Base-by-base conservation (phyloP, 495 filamentous ascomycete genomes). In the Aspergillus cavernicola region DNA sequence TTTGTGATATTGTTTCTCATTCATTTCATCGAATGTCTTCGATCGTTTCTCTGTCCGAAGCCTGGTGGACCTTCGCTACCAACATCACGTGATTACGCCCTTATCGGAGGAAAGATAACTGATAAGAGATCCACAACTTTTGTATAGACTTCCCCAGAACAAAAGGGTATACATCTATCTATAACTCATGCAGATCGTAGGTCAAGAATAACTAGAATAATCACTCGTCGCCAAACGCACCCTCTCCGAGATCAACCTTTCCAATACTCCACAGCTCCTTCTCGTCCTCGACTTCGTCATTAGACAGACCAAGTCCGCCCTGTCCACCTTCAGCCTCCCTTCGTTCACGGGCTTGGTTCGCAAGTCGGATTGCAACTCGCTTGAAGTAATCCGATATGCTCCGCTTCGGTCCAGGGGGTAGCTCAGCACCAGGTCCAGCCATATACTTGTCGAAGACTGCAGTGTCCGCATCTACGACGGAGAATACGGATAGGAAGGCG, bases 321-420 rank as follows among this genome's bases (percentile, higher is more conserved):
- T 85, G 80, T 6, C 92, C 93, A 43, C 90, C 91, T 66, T 95
- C 89, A 7, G 95, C 95, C 60, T 95, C 89, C 62, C 79, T 87
- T 60, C 92, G 78, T 67, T 97, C 93, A 55, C 89, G 78, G 0
- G 90, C 89, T 66, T 96, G 93, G 47, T 70, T 80, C 2, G 85
- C 92, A 16, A 97, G 70, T 59, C 91, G 79, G 50, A 95, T 67
- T 12, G 88, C 89, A 37, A 97, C 85, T 13, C 95, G 79, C 77
- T 96, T 96, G 73, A 97, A 97, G 72, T 98, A 98, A 61, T 98
- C 93, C 38, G 85, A 81, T 89, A 97, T 97, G 65, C 88, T 92
- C 50, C 93, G 74, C 79, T 95, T 95, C 26, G 80, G 81, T 8
- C 79, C 84, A 0, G 87, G 74, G 3, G 81, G 73, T 29, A 96